Conservation (phyloP, 345 rosid species). For the Acer yangbiense region DNA sequence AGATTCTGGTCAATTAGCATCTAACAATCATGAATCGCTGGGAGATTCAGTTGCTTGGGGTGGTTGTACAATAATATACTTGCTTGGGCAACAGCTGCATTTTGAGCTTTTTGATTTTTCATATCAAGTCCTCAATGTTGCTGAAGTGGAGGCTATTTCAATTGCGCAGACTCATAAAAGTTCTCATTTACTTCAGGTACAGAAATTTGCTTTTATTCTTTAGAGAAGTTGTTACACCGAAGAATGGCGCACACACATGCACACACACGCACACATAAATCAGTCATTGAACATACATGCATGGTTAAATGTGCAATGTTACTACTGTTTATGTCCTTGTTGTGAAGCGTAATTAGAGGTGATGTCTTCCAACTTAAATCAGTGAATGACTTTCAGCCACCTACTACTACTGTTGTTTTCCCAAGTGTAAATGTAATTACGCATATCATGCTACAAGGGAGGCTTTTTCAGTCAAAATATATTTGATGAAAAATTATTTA, state of each 20-base stretch:
- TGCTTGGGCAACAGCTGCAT: constrained; percentile 97
- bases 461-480: neutral
- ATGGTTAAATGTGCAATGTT: neutral
- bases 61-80: constrained; percentile 91
- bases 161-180: constrained; percentile 52
- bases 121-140: constrained; percentile 92
- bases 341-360: neutral
- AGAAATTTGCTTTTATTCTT: neutral
- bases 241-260: neutral
- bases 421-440: neutral
- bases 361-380: neutral
- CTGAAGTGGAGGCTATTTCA: constrained; percentile 85
- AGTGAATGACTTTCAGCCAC: neutral
- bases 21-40: constrained; percentile 59
- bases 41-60: constrained; percentile 99
- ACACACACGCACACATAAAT: no score
- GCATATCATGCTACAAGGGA: neutral
- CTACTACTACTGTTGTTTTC: neutral
- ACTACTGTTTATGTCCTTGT: neutral
- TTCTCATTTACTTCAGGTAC: constrained; percentile 71
- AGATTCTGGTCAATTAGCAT: constrained; percentile 53
- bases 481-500: no score
- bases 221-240: neutral
- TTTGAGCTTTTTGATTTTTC: constrained; percentile 97
- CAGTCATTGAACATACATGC: neutral